A percentile compares a stretch with the other conserved stretches of the same genome.
Evolutionary conservation across 108 stramenopile genomes (phyloP).

Genomic region (Fistulifera pelliculosa): DNA sequence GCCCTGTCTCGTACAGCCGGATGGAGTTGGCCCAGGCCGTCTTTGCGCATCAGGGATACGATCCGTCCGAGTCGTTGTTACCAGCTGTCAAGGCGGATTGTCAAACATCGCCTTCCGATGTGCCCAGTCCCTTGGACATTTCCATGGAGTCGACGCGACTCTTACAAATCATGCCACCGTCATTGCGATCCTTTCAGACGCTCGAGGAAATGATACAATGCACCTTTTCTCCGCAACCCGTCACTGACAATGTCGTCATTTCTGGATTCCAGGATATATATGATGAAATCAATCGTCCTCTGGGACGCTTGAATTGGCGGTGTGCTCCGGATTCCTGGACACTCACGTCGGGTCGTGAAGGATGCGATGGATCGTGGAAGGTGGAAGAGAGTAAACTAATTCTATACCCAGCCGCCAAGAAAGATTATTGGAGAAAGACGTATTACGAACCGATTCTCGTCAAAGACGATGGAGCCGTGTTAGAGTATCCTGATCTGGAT

Average conservation of each 20-base stretch:
- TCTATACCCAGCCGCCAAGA: conserved; percentile 48
- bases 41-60: conserved; percentile 38
- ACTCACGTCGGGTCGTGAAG: conserved; percentile 4
- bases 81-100: conserved; percentile 17
- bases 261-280: too few relatives aligned
- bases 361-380: conserved; percentile 15
- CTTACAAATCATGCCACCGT: background rate
- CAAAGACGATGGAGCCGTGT: conserved; percentile 28
- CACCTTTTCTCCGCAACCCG: too few relatives aligned
- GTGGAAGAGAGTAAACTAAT: conserved; percentile 20
- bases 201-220: background rate
- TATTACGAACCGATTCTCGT: conserved; percentile 69
- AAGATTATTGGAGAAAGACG: conserved; percentile 52
- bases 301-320: conserved; percentile 6
- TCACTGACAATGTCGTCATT: too few relatives aligned
- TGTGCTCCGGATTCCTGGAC: conserved; percentile 15
- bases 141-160: conserved; percentile 35
- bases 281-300: too few relatives aligned
- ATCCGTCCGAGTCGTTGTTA: conserved; percentile 12
- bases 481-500: conserved; percentile 12
- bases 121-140: conserved; percentile 57
- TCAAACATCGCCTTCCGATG: background rate
- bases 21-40: conserved; percentile 55
- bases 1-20: conserved; percentile 47
- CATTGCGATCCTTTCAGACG: background rate